These are phyloP conservation scores for Aureobasidium leucospermi DNA, from an alignment of 2,329 filamentous ascomycete genomes.

Conservation along the genomic window DNA sequence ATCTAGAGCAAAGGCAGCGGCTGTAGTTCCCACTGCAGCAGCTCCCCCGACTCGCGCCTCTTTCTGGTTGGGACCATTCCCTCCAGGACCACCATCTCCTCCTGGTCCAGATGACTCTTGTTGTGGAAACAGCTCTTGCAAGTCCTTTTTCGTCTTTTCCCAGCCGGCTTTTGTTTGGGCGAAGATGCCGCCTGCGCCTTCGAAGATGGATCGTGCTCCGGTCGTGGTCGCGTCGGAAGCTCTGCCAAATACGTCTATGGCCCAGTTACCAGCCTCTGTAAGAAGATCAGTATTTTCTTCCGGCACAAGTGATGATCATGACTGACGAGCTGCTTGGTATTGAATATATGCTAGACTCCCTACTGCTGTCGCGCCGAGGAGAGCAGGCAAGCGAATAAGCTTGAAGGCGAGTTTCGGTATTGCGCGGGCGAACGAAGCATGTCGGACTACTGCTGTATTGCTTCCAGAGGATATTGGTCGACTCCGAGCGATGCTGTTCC, in stretches of 20 bases:
- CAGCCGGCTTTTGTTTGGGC: slow-evolving; percentile 74
- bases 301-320: not conserved
- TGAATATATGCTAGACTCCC: slow-evolving; percentile 87
- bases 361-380: slow-evolving; percentile 83
- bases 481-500: slow-evolving; percentile 27
- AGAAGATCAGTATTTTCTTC: not conserved
- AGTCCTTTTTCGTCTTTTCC: slow-evolving; percentile 77
- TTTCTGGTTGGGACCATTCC: slow-evolving; percentile 28
- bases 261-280: slow-evolving; percentile 65
- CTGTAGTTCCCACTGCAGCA: slow-evolving; percentile 62
- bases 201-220: slow-evolving; percentile 63
- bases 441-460: slow-evolving; percentile 53
- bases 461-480: slow-evolving; percentile 1
- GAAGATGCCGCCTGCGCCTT: slow-evolving; percentile 65
- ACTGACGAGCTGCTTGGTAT: slow-evolving; percentile 66
- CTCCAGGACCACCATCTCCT: slow-evolving; percentile 31
- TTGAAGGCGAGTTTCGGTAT: slow-evolving; percentile 88
- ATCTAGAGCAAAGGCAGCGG: slow-evolving; percentile 72
- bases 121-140: slow-evolving; percentile 59
- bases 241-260: slow-evolving; percentile 65
- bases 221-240: slow-evolving; percentile 64
- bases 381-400: slow-evolving; percentile 77
- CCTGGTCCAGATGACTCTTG: slow-evolving; percentile 22
- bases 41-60: slow-evolving; percentile 43
- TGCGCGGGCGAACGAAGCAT: slow-evolving; percentile 57